These are phyloP conservation scores for Coleophoma crateriformis DNA, from an alignment of 2,329 filamentous ascomycete genomes.

Conservation along the genomic window DNA sequence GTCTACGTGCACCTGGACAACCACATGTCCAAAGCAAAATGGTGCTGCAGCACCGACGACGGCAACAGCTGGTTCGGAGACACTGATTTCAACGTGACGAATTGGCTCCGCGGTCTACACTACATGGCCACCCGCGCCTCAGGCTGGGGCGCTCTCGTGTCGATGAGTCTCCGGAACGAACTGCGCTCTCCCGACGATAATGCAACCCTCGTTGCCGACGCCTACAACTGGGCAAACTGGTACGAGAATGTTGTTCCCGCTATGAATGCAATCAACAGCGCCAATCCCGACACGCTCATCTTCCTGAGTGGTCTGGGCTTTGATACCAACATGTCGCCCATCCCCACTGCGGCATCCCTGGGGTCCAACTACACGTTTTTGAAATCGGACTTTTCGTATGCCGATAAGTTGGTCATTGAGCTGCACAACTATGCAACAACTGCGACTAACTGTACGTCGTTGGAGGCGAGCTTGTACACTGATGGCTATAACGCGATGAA, in stretches of 20 bases:
- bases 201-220: conserved; percentile 4
- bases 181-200: conserved; percentile 24
- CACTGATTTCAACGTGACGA: conserved; percentile 47
- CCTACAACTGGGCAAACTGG: conserved; percentile 41
- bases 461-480: conserved; percentile 29
- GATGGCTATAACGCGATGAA: conserved; percentile 36
- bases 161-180: conserved; percentile 31
- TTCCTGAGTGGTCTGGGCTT: conserved; percentile 42
- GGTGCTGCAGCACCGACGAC: conserved; percentile 50
- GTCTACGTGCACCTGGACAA: conserved; percentile 57
- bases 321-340: conserved; percentile 33
- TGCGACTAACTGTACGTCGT: conserved; percentile 29
- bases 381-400: conserved; percentile 30
- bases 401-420: conserved; percentile 40
- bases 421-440: conserved; percentile 40
- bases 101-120: conserved; percentile 53
- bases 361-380: conserved; percentile 31
- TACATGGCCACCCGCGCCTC: conserved; percentile 48
- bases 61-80: conserved; percentile 60
- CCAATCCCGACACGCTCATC: conserved; percentile 37
- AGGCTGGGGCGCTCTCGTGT: background rate
- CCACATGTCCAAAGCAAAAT: conserved; percentile 51
- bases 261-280: conserved; percentile 33
- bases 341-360: conserved; percentile 28
- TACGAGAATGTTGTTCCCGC: conserved; percentile 35